A percentile compares a stretch with the other conserved stretches of the same genome.
phyloP scores from a whole-genome alignment of 768 basidiomycete genomes.

The Tephrocybe rancida region DNA sequence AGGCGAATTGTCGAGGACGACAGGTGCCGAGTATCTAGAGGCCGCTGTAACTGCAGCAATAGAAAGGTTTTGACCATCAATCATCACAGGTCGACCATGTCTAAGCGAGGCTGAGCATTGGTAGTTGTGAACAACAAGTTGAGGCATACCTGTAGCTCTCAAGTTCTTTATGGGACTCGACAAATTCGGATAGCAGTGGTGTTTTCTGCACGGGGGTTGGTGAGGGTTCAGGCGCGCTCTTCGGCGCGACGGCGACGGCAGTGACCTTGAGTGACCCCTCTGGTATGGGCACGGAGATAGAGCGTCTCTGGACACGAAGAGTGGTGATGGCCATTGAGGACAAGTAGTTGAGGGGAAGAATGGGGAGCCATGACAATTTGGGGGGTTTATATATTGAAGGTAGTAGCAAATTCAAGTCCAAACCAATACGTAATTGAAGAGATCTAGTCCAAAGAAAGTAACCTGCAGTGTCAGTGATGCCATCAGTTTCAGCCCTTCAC shows the following conservation, averaged over 20 bases:
- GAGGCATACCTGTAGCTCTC: conserved; percentile 60
- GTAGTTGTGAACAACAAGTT: neutral
- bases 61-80: conserved; percentile 73
- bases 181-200: conserved; percentile 55
- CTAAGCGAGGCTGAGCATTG: conserved; percentile 33
- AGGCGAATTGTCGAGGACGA: conserved; percentile 51
- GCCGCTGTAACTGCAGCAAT: conserved; percentile 79
- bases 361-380: conserved; percentile 7
- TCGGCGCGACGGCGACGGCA: conserved; percentile 18
- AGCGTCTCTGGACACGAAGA: conserved; percentile 21
- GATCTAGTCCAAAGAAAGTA: neutral
- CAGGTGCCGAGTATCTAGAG: conserved; percentile 61
- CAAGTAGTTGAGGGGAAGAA: neutral
- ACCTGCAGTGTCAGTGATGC: neutral
- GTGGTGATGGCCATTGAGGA: conserved; percentile 27
- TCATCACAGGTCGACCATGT: conserved; percentile 58
- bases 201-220: conserved; percentile 19
- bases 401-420: neutral
- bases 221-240: conserved; percentile 19
- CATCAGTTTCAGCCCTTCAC: conserved; percentile 11
- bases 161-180: conserved; percentile 62
- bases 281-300: conserved; percentile 24
- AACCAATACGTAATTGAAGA: neutral
- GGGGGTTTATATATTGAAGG: conserved; percentile 12
- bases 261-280: conserved; percentile 25